phyloP scores from a whole-genome alignment of 108 stramenopile species.

The Cyclotella cryptica region DNA sequence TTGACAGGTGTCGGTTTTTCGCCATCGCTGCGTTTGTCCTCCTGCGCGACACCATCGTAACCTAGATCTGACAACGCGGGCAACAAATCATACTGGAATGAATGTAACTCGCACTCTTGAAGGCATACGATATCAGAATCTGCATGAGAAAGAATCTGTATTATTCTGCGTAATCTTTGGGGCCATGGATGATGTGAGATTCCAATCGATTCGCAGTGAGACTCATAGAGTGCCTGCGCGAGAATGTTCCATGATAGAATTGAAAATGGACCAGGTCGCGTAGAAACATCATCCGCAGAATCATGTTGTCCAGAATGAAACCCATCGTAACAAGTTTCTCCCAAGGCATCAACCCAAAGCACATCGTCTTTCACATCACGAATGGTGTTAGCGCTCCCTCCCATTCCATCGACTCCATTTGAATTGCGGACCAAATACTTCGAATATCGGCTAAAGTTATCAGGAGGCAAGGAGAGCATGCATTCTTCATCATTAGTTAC shows the following conservation, averaged over 20 bases:
- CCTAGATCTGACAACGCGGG: slow-evolving; percentile 44
- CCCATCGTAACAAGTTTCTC: neutral
- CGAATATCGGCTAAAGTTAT: slow-evolving; percentile 36
- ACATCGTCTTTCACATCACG: slow-evolving; percentile 7
- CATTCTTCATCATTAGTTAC: slow-evolving; percentile 5
- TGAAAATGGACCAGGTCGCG: slow-evolving; percentile 36
- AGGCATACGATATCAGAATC: slow-evolving; percentile 54
- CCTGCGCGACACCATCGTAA: slow-evolving; percentile 56
- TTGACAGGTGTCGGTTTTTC: slow-evolving; percentile 27
- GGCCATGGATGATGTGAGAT: slow-evolving; percentile 48
- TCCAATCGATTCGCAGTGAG: slow-evolving; percentile 20
- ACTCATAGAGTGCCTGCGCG: slow-evolving; percentile 54
- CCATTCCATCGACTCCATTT: slow-evolving; percentile 43
- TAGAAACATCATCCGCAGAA: neutral
- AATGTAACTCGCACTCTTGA: slow-evolving; percentile 56
- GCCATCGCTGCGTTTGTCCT: slow-evolving; percentile 26
- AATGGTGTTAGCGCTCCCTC: neutral
- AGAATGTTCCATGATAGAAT: slow-evolving; percentile 60
- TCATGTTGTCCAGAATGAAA: neutral
- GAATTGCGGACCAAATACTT: slow-evolving; percentile 38
- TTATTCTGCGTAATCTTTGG: slow-evolving; percentile 39
- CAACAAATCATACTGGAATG: slow-evolving; percentile 35
- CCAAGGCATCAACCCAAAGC: slow-evolving; percentile 36
- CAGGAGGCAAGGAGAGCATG: slow-evolving; percentile 16
- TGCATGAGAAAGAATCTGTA: slow-evolving; percentile 44